Percentiles rank a stretch among this genome's conserved stretches.
phyloP scores from a whole-genome alignment of 2,329 filamentous ascomycete species.

The Incumbomyces delicatus region DNA sequence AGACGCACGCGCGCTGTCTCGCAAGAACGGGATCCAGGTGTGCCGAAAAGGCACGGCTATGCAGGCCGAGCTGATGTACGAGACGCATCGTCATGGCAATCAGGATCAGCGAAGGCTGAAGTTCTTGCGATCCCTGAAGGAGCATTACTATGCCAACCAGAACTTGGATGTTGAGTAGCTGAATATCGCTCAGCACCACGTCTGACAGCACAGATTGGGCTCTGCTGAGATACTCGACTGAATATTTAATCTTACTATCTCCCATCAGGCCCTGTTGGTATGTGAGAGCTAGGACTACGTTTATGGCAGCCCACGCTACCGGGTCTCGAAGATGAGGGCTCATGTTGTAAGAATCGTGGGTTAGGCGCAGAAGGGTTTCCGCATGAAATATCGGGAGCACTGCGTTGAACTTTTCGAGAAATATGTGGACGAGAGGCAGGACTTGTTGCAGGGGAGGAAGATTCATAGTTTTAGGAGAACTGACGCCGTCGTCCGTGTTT shows the following conservation, averaged over 20 bases:
- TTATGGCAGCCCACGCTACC: constrained; percentile 24
- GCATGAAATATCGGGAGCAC: constrained; percentile 14
- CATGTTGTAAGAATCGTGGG: constrained; percentile 9
- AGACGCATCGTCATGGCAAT: constrained; percentile 20
- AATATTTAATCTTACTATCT: constrained; percentile 7
- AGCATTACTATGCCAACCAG: constrained; percentile 24
- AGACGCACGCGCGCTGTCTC: constrained; percentile 22
- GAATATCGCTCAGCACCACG: constrained; percentile 20
- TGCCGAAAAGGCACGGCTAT: constrained; percentile 18
- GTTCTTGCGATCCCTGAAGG: constrained; percentile 22
- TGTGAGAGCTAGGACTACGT: constrained; percentile 24
- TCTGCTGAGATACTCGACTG: constrained; percentile 21
- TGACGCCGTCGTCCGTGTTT: no score
- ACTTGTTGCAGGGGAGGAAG: constrained; percentile 7
- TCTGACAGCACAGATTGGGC: constrained; percentile 23
- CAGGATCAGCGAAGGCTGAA: constrained; percentile 21
- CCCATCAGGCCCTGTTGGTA: constrained; percentile 9
- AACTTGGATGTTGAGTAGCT: constrained; percentile 25
- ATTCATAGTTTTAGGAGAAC: no score
- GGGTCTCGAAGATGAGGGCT: constrained; percentile 13
- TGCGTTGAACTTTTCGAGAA: constrained; percentile 10
- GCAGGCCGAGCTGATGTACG: constrained; percentile 12
- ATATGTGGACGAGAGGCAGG: constrained; percentile 7
- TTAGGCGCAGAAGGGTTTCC: constrained; percentile 5
- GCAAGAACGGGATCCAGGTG: constrained; percentile 7